Evolutionary conservation across 164 flowering plant genomes (phyloP).

Genomic region (Sedum album): DNA sequence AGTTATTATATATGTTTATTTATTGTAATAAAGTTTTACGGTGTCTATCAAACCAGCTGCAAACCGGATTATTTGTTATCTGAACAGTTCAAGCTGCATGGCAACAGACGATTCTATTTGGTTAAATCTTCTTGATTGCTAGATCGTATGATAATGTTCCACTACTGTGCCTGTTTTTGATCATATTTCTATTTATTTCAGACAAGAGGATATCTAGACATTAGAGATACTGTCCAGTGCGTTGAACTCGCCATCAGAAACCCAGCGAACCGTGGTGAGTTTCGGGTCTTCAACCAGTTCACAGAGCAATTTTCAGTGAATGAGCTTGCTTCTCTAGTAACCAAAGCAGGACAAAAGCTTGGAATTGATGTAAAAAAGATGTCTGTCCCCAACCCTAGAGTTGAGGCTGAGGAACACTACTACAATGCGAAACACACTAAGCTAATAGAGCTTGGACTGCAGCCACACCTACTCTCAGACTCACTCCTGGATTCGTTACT

Average conservation of each 20-base stretch:
- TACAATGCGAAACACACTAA: slow-evolving; percentile 96
- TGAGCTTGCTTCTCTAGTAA: slow-evolving; percentile 77
- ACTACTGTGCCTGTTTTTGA: not conserved
- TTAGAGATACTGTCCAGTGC: slow-evolving; percentile 93
- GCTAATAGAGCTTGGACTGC: slow-evolving; percentile 74
- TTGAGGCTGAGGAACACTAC: slow-evolving; percentile 94
- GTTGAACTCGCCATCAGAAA: slow-evolving; percentile 91
- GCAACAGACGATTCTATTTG: not conserved
- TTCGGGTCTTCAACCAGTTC: slow-evolving; percentile 93
- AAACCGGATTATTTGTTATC: not conserved
- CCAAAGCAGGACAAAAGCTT: slow-evolving; percentile 78
- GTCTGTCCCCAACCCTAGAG: slow-evolving; percentile 91
- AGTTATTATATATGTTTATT: not conserved
- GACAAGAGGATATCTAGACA: slow-evolving; percentile 96
- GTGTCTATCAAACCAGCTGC: not conserved
- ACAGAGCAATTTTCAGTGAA: slow-evolving; percentile 96
- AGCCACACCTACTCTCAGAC: slow-evolving; percentile 86
- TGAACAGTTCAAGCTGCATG: not conserved
- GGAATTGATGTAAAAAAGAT: slow-evolving; percentile 67
- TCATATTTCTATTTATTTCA: slow-evolving; percentile 19
- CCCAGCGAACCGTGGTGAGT: slow-evolving; percentile 80
- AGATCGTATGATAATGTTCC: not conserved
- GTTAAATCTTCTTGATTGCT: not conserved
- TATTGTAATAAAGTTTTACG: too few species aligned
- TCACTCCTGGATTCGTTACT: slow-evolving; percentile 87